Percentiles rank a stretch among this genome's conserved stretches.
phyloP scores from a whole-genome alignment of 1,284 basidiomycete genomes.

The Leccinum subrobustum region DNA sequence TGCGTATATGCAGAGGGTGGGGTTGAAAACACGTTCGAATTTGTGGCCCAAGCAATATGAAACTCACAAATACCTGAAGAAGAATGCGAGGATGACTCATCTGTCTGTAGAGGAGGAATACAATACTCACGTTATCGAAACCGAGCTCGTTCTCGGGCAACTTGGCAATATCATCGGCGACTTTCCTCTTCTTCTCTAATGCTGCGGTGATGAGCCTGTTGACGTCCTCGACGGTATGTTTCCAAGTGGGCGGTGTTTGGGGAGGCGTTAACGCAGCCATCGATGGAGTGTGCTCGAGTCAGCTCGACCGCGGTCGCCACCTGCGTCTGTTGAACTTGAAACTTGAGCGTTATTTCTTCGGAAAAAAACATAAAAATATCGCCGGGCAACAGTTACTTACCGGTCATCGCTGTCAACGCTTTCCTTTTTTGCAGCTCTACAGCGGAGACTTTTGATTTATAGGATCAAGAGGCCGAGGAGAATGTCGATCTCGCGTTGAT shows the following conservation, averaged over 20 bases:
- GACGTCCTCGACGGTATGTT: conserved; percentile 65
- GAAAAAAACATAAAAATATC: too few species aligned
- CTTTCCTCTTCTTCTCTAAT: conserved; percentile 54
- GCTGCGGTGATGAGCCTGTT: conserved; percentile 54
- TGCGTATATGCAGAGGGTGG: conserved; percentile 1
- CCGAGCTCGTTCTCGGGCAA: conserved; percentile 55
- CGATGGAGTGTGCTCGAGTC: background rate
- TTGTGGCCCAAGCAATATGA: background rate
- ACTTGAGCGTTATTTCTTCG: background rate
- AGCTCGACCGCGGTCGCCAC: background rate
- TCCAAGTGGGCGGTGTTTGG: conserved; percentile 67
- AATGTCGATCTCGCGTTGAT: conserved; percentile 84
- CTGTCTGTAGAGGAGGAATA: background rate
- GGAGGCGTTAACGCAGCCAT: conserved; percentile 56
- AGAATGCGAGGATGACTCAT: background rate
- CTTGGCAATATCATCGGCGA: conserved; percentile 46
- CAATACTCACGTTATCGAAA: conserved; percentile 58
- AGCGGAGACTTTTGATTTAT: conserved; percentile 54
- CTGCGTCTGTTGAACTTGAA: background rate
- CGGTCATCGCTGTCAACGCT: too few species aligned
- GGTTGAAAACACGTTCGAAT: background rate
- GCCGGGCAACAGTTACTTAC: too few species aligned
- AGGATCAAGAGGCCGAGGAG: conserved; percentile 78
- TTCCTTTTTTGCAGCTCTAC: conserved; percentile 41
- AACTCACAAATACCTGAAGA: conserved; percentile 66